Base-by-base conservation (phyloP, 495 filamentous ascomycete genomes). In the Penicillium maclennaniae region DNA sequence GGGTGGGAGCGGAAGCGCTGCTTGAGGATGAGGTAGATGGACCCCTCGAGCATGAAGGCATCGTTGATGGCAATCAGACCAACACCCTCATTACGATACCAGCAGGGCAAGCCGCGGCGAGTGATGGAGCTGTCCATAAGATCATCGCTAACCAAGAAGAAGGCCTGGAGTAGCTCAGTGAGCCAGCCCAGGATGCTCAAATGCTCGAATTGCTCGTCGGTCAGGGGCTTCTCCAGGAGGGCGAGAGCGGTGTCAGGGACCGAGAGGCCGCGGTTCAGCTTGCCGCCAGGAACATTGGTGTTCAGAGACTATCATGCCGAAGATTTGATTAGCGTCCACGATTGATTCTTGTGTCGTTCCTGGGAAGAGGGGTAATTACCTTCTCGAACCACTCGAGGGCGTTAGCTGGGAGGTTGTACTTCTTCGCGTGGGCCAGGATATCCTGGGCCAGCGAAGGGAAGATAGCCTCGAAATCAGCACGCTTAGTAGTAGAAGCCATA, bases 211-310 rank as follows among this genome's bases (percentile, higher is more conserved):
- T 96, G 87, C 50, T 95, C 83, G 34, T 84, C 76, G 46, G 76
- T 81, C 49, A 96, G 82, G 49, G 85, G 77, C 51, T 84, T 76
- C 64, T 82, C 74, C 57, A 91, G 83, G 47, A 98, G 87, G 59
- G 93, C 68, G 56, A 87, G 84, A 49, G 83, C 82, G 44, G 91
- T 92, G 76, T 98, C 93, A 52, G 92, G 87, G 44, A 97, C 91
- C 46, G 93, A 97, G 83, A 98, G 93, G 71, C 95, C 93, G 59
- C 93, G 89, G 77, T 97, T 98, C 78, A 90, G 92, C 82, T 98
- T 98, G 63, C 93, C 93, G 62, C 95, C 95, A 44, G 92, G 74
- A 15, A 88, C 81, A 70, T 98, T 98, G 79, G 84, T 80, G 58
- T 88, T 77, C 56, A 97, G 79, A 44, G 78, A 82, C 91, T 95